Percentiles rank a stretch among this genome's conserved stretches.
Evolutionary conservation across 768 basidiomycete genomes (phyloP).

Genomic region (Boletus vinaceobasis): DNA sequence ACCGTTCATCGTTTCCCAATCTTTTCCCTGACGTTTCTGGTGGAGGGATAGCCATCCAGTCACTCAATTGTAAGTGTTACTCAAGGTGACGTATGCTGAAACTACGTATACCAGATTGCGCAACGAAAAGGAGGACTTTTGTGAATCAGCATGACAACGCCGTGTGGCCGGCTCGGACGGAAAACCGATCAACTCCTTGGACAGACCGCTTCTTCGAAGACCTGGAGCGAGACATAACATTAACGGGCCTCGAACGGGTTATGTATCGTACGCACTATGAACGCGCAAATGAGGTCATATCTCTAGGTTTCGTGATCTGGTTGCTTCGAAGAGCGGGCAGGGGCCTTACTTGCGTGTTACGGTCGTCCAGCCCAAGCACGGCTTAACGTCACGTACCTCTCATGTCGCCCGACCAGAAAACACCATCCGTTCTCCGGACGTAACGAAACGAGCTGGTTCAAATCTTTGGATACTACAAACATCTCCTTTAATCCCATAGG

Average conservation of each 20-base stretch:
- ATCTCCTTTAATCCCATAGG: conserved; percentile 7
- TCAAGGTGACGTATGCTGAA: not conserved
- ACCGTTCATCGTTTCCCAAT: too few relatives aligned
- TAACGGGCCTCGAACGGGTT: not conserved
- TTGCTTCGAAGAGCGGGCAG: not conserved
- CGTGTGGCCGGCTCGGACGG: not conserved
- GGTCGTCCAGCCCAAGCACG: not conserved
- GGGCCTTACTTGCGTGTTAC: not conserved
- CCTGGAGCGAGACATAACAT: not conserved
- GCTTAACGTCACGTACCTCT: conserved; percentile 11
- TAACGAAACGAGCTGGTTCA: conserved; percentile 11
- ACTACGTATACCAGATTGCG: not conserved
- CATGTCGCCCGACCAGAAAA: not conserved
- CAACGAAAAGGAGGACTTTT: not conserved
- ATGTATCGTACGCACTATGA: conserved; percentile 1
- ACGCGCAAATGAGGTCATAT: conserved; percentile 1
- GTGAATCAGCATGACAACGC: conserved; percentile 8
- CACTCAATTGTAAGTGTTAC: not conserved
- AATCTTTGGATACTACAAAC: not conserved
- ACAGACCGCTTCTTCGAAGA: not conserved
- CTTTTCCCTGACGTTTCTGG: too few relatives aligned
- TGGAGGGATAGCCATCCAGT: too few relatives aligned
- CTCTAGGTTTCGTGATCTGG: not conserved
- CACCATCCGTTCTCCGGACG: not conserved
- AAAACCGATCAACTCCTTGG: conserved; percentile 3